Conservation (phyloP, 2,329 filamentous ascomycete genomes). For the Juglanconis oblonga region DNA sequence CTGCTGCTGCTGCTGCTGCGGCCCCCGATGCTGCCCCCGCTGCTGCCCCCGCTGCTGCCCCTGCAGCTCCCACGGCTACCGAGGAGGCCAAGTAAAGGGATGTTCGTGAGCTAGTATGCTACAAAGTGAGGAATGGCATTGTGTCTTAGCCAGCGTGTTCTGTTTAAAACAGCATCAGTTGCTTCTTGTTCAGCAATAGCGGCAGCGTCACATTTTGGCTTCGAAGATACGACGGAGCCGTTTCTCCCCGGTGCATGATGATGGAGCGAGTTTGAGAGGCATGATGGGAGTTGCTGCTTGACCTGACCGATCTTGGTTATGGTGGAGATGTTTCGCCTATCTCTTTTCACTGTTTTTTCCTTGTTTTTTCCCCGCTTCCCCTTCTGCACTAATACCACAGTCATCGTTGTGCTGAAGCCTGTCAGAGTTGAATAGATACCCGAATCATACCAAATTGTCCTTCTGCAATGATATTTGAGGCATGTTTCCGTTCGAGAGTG, state of each 20-base stretch:
- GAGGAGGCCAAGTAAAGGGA: slow-evolving; percentile 5
- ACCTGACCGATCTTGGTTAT: neutral
- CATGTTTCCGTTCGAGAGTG: too few relatives aligned
- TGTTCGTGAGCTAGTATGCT: neutral
- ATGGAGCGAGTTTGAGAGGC: slow-evolving; percentile 6
- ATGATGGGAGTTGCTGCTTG: neutral
- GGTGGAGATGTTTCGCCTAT: neutral
- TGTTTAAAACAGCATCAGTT: neutral
- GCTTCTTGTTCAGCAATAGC: neutral
- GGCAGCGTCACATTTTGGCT: too few relatives aligned
- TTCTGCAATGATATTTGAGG: neutral
- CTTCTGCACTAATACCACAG: slow-evolving; percentile 13
- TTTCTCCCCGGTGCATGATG: neutral
- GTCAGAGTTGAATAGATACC: slow-evolving; percentile 21
- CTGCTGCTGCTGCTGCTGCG: slow-evolving; percentile 17
- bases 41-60: slow-evolving; percentile 1
- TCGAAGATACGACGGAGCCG: neutral
- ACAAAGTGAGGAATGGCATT: neutral
- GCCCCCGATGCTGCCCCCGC: slow-evolving; percentile 19
- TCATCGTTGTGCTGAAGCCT: slow-evolving; percentile 13
- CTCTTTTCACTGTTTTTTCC: neutral
- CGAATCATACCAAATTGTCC: slow-evolving; percentile 17
- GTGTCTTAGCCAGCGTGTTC: neutral
- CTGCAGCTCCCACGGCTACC: too few relatives aligned
- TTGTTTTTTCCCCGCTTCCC: neutral